phyloP scores from a whole-genome alignment of 2,329 filamentous ascomycete genomes.

The Microsporum canis region DNA sequence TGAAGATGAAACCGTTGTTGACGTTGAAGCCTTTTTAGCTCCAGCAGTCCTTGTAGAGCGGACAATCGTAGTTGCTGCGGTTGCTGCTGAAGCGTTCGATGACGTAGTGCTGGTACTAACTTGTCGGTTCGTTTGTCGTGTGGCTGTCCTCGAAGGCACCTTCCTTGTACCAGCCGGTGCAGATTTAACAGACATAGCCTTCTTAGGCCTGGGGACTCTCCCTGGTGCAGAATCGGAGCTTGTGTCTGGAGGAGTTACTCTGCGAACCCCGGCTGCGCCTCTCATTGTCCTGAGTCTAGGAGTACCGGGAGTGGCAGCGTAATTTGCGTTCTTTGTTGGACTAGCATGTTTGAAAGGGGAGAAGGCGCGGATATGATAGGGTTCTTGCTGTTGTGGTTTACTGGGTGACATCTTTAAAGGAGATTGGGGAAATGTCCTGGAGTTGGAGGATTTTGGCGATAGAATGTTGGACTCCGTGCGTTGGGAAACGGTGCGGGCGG shows the following conservation, averaged over 20 bases:
- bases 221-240: conserved; percentile 7
- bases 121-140: conserved; percentile 28
- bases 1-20: conserved; percentile 6
- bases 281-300: conserved; percentile 5
- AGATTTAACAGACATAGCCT: conserved; percentile 9
- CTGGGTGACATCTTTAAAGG: conserved; percentile 36
- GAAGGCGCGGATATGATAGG: conserved; percentile 46
- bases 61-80: conserved; percentile 30
- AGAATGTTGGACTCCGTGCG: conserved; percentile 50
- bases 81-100: conserved; percentile 30
- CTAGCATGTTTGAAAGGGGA: conserved; percentile 51
- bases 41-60: conserved; percentile 21
- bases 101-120: conserved; percentile 26
- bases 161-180: conserved; percentile 21
- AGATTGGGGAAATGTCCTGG: conserved; percentile 52
- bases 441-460: conserved; percentile 74
- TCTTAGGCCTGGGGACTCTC: conserved; percentile 4
- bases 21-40: conserved; percentile 22
- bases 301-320: background rate
- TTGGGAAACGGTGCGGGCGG: conserved; percentile 33
- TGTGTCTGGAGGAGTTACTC: conserved; percentile 1
- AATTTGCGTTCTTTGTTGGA: conserved; percentile 21
- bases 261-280: conserved; percentile 1
- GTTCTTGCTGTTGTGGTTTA: conserved; percentile 37
- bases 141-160: conserved; percentile 26